These are phyloP conservation scores for Nemania diffusa DNA, from an alignment of 2,329 filamentous ascomycete genomes.

Conservation along the genomic window DNA sequence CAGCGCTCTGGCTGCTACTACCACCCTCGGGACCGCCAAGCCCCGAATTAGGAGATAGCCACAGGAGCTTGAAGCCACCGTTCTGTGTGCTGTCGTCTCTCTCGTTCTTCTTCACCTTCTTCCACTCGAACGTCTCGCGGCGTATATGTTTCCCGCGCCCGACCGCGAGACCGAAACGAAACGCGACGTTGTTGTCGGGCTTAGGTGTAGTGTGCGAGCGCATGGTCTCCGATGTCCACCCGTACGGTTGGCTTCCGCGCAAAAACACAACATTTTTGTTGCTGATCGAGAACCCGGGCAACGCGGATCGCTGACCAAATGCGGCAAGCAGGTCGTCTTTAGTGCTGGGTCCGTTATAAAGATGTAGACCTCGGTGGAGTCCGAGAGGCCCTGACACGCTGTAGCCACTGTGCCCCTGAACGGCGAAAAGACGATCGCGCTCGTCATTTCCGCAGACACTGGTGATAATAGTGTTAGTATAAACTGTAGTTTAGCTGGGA, in stretches of 20 bases:
- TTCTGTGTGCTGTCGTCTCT: constrained; percentile 17
- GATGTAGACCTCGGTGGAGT: background rate
- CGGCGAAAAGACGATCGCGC: constrained; percentile 7
- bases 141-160: constrained; percentile 14
- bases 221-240: constrained; percentile 30
- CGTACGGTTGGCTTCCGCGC: background rate
- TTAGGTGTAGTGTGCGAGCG: constrained; percentile 20
- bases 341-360: background rate
- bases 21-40: background rate
- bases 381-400: background rate
- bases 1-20: constrained; percentile 13
- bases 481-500: background rate
- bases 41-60: background rate
- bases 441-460: constrained; percentile 25
- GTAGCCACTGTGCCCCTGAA: background rate
- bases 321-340: background rate
- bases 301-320: background rate
- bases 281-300: background rate
- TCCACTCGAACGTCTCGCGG: constrained; percentile 38
- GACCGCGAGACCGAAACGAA: constrained; percentile 35
- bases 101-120: constrained; percentile 31
- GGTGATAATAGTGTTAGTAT: background rate
- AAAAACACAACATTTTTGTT: constrained; percentile 25
- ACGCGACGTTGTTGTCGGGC: constrained; percentile 17
- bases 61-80: constrained; percentile 28